Evolutionary conservation across 1,139 yeast genomes (phyloP), one percentile per base, ranked within the genome.

Genomic region (Yamadazyma diospyri): DNA sequence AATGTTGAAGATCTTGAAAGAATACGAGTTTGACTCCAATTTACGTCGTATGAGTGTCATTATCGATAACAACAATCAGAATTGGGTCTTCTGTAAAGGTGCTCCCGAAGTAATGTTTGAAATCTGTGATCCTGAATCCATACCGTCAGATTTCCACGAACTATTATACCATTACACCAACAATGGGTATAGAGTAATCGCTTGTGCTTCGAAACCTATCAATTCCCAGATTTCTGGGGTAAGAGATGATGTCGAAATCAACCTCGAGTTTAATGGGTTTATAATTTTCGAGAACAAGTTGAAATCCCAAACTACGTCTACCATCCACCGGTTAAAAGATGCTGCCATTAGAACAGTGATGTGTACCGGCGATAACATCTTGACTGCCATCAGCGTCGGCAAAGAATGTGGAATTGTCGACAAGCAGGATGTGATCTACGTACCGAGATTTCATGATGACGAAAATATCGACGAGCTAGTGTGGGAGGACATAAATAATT

Each of bases 311-410:
- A 84, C 96, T 0, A 68, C 70, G 5, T 59, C 64, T 0, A 86
- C 89, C 0, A 70, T 92, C 38, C 48, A 59, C 12, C 70, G 74
- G 39, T 66, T 92, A 34, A 62, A 61, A 25, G 49, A 55, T 10
- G 97, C 98, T 0, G 67, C 75, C 25, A 73, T 92, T 36, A 69
- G 97, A 45, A 85, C 94, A 0, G 68, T 88, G 16, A 94, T 92
- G 98, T 94, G 98, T 57, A 92, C 98, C 0, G 99, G 99, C 34
- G 99, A 92, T 55, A 92, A 92, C 52, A 78, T 92, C 11, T 66
- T 92, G 40, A 92, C 99, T 0, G 98, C 98, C 0, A 77, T 94
- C 16, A 84, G 95, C 59, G 98, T 92, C 16, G 96, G 86, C 2
- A 72, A 76, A 40, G 97, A 92, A 50, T 84, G 95, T 54, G 80